Evolutionary conservation across 2,329 filamentous ascomycete species (phyloP).

Genomic region (Cryoendolithus antarcticus): DNA sequence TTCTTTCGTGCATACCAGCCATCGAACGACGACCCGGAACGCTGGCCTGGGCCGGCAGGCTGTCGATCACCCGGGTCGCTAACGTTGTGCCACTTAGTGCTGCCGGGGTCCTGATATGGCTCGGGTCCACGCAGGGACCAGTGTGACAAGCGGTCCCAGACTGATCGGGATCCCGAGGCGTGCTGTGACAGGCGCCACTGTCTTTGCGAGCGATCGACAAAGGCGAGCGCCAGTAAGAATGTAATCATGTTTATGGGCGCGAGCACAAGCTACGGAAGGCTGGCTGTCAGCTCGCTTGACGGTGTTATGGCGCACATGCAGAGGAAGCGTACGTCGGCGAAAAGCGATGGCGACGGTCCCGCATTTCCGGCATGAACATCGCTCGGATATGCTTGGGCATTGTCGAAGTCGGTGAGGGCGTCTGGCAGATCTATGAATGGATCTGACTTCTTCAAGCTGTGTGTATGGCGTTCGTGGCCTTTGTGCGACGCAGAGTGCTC

Average conservation of each 20-base stretch:
- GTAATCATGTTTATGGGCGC: conserved; percentile 52
- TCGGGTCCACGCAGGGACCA: conserved; percentile 27
- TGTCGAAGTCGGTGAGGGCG: conserved; percentile 14
- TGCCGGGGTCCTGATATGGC: conserved; percentile 30
- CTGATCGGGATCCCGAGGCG: conserved; percentile 20
- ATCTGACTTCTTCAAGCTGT: conserved; percentile 17
- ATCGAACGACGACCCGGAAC: conserved; percentile 2
- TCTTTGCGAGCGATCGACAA: conserved; percentile 48
- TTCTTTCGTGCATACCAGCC: conserved; percentile 30
- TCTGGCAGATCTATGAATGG: conserved; percentile 19
- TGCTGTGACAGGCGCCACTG: conserved; percentile 32
- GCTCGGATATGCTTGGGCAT: conserved; percentile 12
- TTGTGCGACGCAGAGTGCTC: conserved; percentile 7
- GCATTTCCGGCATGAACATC: conserved; percentile 3
- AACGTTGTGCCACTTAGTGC: conserved; percentile 16
- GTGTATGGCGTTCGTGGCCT: conserved; percentile 8
- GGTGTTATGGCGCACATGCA: not conserved
- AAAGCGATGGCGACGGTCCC: conserved; percentile 7
- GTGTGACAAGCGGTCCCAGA: conserved; percentile 25
- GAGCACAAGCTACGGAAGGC: conserved; percentile 32
- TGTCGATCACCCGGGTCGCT: conserved; percentile 9
- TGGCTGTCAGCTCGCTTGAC: conserved; percentile 4
- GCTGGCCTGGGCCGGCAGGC: no score
- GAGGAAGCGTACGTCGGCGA: conserved; percentile 8
- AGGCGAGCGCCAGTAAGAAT: conserved; percentile 52